Evolutionary conservation across 306 rosid genomes (phyloP), one percentile per base, ranked within the genome.

Genomic region (Trifolium dubium): DNA sequence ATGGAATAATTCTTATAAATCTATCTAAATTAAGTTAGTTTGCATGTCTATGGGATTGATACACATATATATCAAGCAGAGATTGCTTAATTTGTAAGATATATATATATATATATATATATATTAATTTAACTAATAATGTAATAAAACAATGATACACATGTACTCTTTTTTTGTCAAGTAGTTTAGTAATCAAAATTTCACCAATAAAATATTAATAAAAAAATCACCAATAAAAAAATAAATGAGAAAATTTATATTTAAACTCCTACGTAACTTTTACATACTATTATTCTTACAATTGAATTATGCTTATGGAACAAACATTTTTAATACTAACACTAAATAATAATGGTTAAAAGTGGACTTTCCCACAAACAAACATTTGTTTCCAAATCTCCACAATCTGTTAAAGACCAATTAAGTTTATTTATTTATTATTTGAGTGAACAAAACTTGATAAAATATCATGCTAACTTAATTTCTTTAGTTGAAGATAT

Each of bases 391-490:
- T 11, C 55, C 12, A 59, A 71, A 5, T 53, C 31, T 50, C 5
- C 54, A 50, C 50, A 30, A 29, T 54, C 31, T 37, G 43, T 39
- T 53, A 55, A 55, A 39, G 34, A 71, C 43, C 10, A 23, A 65
- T 35, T 65, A 23, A 43, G 50, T 73, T 37, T 44, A 14, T 69
- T 23, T 61, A 46, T 23, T 9, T 19, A 35, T 68, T 76, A 29
- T 54, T 28, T 37, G 31, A 34, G 18, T 3, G 17, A 19, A 51
- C 10, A 51, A 61, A 34, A 37, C 39, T 8, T 1, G 3, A 39
- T 46, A 13, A 53, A n/a, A 19, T 28, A 53, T 40, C 30, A 41
- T 40, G 23, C 35, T 5, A 29, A 5, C 2, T 15, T 6, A 14
- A 18, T 23, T 50, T 61, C 5, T 60, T 39, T 12, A 15, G 8